Conservation (phyloP, 2,329 filamentous ascomycete genomes). For the Alternaria longipes region DNA sequence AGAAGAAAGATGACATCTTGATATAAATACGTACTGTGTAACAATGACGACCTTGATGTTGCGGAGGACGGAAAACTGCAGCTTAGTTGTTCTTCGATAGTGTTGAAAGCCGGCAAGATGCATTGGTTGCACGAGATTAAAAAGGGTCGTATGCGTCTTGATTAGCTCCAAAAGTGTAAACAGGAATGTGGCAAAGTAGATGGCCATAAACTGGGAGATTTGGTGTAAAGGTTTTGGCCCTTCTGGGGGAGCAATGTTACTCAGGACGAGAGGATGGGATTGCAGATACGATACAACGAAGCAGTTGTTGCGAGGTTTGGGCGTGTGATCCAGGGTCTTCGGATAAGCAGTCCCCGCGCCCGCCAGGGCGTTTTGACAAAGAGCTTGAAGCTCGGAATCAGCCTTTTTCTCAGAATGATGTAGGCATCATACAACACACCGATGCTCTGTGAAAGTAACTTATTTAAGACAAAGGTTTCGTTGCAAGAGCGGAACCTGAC, state of each 20-base stretch:
- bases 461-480: neutral
- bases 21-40: neutral
- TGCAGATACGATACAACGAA: neutral
- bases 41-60: neutral
- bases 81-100: neutral
- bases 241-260: neutral
- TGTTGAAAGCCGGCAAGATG: neutral
- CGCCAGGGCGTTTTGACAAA: neutral
- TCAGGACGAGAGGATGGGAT: neutral
- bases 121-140: neutral
- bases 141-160: neutral
- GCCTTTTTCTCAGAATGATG: neutral
- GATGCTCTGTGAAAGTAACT: neutral
- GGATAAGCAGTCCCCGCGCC: neutral
- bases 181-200: neutral
- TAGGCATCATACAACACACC: neutral
- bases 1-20: neutral
- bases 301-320: neutral
- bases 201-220: neutral
- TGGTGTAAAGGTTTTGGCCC: neutral
- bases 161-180: neutral
- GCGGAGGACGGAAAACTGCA: neutral
- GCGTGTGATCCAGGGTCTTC: neutral
- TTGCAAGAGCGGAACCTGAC: neutral
- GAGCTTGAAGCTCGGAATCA: neutral